Percentiles rank a stretch among this genome's conserved stretches.
These are phyloP conservation scores for Austroboletus niveus DNA, from an alignment of 1,284 basidiomycete genomes.

Conservation along the genomic window DNA sequence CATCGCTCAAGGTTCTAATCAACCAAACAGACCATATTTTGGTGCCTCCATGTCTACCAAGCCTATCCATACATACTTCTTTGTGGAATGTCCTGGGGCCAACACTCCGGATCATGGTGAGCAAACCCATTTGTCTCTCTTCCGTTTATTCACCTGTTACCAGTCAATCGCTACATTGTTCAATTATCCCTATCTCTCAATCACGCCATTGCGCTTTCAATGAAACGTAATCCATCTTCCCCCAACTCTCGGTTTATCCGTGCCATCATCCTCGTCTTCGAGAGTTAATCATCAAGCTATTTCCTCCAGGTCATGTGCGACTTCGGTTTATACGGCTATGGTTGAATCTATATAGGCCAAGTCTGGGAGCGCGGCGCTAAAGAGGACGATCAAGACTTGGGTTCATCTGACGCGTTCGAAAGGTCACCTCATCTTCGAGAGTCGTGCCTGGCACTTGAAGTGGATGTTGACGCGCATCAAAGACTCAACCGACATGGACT, in stretches of 20 bases:
- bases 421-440: slow-evolving; percentile 57
- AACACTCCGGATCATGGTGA: slow-evolving; percentile 50
- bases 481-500: slow-evolving; percentile 83
- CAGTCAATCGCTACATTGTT: slow-evolving; percentile 69
- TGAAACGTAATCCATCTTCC: slow-evolving; percentile 61
- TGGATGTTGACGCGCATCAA: slow-evolving; percentile 79
- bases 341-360: slow-evolving; percentile 73
- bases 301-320: slow-evolving; percentile 94
- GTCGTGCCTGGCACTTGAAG: slow-evolving; percentile 77
- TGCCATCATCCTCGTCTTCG: slow-evolving; percentile 81
- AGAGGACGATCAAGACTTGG: slow-evolving; percentile 16
- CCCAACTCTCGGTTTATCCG: slow-evolving; percentile 61
- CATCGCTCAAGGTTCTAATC: slow-evolving; percentile 53
- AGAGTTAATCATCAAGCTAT: slow-evolving; percentile 78
- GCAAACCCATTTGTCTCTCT: slow-evolving; percentile 22
- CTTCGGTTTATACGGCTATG: slow-evolving; percentile 94
- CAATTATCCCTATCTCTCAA: slow-evolving; percentile 73
- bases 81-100: slow-evolving; percentile 63
- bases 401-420: slow-evolving; percentile 20
- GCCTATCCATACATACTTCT: slow-evolving; percentile 74
- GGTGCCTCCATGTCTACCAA: slow-evolving; percentile 77
- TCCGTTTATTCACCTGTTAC: slow-evolving; percentile 2
- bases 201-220: slow-evolving; percentile 70
- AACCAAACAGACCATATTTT: slow-evolving; percentile 69
- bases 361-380: slow-evolving; percentile 53